Evolutionary conservation across 1,284 basidiomycete species (phyloP).

Genomic region (Vanrija pseudolonga): DNA sequence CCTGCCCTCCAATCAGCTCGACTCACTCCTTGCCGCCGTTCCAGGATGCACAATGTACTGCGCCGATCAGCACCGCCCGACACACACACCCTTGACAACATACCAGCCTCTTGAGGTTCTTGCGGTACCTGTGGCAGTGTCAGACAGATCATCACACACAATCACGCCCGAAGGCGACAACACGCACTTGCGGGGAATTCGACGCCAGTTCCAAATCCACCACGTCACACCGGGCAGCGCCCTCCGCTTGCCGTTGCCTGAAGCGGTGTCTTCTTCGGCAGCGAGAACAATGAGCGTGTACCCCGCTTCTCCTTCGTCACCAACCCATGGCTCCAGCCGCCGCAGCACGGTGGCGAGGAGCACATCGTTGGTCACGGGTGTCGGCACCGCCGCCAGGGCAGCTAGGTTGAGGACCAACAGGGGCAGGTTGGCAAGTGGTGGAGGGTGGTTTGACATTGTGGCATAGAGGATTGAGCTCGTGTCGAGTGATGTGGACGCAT

Average conservation of each 20-base stretch:
- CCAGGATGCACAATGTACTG: constrained; percentile 44
- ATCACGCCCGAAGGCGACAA: too few species aligned
- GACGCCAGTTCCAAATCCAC: constrained; percentile 38
- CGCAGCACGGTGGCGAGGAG: constrained; percentile 24
- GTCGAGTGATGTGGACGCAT: constrained; percentile 2
- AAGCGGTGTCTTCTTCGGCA: constrained; percentile 19
- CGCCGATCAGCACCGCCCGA: not conserved
- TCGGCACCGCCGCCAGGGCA: constrained; percentile 17
- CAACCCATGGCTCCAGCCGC: constrained; percentile 37
- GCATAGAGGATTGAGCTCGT: constrained; percentile 10
- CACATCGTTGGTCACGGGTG: constrained; percentile 24
- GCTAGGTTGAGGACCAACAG: constrained; percentile 30
- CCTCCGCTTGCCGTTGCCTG: constrained; percentile 8
- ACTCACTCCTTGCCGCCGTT: constrained; percentile 32
- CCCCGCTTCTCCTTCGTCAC: constrained; percentile 32
- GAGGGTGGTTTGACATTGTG: constrained; percentile 15
- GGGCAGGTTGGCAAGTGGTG: constrained; percentile 14
- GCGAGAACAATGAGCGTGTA: constrained; percentile 41
- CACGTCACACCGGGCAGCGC: constrained; percentile 32
- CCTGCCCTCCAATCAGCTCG: not conserved
- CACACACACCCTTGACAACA: not conserved
- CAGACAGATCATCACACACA: not conserved
- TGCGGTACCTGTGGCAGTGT: constrained; percentile 28
- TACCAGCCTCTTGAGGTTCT: constrained; percentile 41
- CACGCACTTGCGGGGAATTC: constrained; percentile 35